Evolutionary conservation across 345 rosid genomes (phyloP).

Genomic region (Hibiscus trionum): DNA sequence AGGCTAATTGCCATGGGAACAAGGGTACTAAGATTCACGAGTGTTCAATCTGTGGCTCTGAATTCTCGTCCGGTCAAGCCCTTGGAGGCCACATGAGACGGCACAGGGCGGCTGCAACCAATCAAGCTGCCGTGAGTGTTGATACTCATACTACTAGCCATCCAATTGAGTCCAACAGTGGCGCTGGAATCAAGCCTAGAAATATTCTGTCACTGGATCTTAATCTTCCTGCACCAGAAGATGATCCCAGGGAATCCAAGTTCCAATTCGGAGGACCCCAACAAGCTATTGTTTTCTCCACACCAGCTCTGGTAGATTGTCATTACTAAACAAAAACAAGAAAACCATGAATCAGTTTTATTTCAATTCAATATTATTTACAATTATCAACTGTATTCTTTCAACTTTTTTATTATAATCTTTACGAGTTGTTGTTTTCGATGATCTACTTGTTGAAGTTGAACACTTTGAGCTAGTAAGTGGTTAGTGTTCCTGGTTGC

Average conservation of each 20-base stretch:
- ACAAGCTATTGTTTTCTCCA: slow-evolving; percentile 40
- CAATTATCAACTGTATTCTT: slow-evolving; percentile 21
- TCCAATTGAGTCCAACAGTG: background rate
- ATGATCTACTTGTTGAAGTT: slow-evolving; percentile 54
- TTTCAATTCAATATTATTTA: slow-evolving; percentile 13
- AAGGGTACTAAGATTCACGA: slow-evolving; percentile 60
- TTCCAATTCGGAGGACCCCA: slow-evolving; percentile 49
- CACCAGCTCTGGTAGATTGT: slow-evolving; percentile 84
- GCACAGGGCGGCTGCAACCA: slow-evolving; percentile 41
- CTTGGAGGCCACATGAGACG: slow-evolving; percentile 99
- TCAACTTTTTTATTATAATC: slow-evolving; percentile 9
- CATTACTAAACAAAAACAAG: slow-evolving; percentile 44
- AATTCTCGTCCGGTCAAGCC: slow-evolving; percentile 93
- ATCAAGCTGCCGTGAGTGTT: slow-evolving; percentile 6
- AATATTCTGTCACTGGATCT: slow-evolving; percentile 66
- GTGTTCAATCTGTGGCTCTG: slow-evolving; percentile 91
- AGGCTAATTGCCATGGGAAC: slow-evolving; percentile 12
- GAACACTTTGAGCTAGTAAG: slow-evolving; percentile 82
- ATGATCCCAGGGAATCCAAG: slow-evolving; percentile 51
- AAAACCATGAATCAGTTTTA: slow-evolving; percentile 11
- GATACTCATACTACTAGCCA: slow-evolving; percentile 23
- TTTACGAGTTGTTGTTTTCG: background rate
- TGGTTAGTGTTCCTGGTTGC: slow-evolving; percentile 79
- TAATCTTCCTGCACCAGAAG: slow-evolving; percentile 93
- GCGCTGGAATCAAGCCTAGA: slow-evolving; percentile 29